Conservation (phyloP, 495 filamentous ascomycete genomes). For the Penicillium ucsense region DNA sequence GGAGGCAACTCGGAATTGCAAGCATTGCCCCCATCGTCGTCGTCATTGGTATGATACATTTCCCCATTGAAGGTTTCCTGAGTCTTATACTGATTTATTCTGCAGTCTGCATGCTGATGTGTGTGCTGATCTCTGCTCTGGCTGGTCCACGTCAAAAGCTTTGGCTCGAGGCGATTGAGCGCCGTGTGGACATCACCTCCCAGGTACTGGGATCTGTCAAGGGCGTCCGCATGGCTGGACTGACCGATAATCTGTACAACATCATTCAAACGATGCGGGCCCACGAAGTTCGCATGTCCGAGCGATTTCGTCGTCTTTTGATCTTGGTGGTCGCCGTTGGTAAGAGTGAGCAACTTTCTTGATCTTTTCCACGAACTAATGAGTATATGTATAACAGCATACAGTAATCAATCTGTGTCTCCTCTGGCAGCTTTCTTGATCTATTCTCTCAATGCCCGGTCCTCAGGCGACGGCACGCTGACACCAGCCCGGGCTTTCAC, state of each 20-base stretch:
- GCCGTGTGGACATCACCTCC: slow-evolving; percentile 36
- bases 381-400: neutral
- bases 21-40: slow-evolving; percentile 34
- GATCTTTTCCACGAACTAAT: neutral
- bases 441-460: slow-evolving; percentile 9
- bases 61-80: too few relatives aligned
- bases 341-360: neutral
- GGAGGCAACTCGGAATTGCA: slow-evolving; percentile 37
- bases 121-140: slow-evolving; percentile 12
- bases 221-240: slow-evolving; percentile 44
- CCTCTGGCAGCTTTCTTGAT: slow-evolving; percentile 1
- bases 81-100: slow-evolving; percentile 18
- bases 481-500: slow-evolving; percentile 41
- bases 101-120: slow-evolving; percentile 2
- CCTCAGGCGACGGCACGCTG: slow-evolving; percentile 25
- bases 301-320: neutral
- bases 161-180: slow-evolving; percentile 42
- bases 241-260: slow-evolving; percentile 7
- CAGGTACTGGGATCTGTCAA: slow-evolving; percentile 41
- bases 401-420: neutral
- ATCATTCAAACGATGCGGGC: neutral
- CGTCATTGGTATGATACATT: slow-evolving; percentile 3
- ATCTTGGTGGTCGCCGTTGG: neutral
- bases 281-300: neutral
- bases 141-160: slow-evolving; percentile 47